Base-by-base conservation (phyloP, 768 basidiomycete genomes). In the Lepiota venenata region DNA sequence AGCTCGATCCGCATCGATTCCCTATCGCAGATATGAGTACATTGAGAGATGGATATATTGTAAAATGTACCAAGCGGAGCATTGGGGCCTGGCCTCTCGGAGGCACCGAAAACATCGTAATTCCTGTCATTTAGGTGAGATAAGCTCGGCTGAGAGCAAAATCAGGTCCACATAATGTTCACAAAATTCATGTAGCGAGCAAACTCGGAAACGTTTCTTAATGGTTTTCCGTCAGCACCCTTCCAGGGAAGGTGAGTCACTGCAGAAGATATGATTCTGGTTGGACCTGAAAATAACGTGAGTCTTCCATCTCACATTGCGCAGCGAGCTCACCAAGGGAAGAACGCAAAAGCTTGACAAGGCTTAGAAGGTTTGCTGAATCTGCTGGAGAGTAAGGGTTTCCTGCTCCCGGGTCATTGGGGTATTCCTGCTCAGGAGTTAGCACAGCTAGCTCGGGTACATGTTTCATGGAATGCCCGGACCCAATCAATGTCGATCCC, bases 71-170 rank as follows among this genome's bases (percentile, higher is more conserved):
- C 76, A 12, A 88, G 77, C 3, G 88, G 89, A 4, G 89, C 88
- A 64, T 90, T 90, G 1, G 89, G 82, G 2, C 89, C 89, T 1
- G 88, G 89, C 40, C 74, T 78, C 1, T 74, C 67, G 6, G 82
- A 81, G 0, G 83, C 76, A 38, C 80, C 81, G 66, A 77, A 85
- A 42, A 87, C 80, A 61, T 89, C 87, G 67, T 89, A 88, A 68
- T 88, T 88, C 87, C 87, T 85, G 61, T 21, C 8, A 37, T 36
- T 21, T 36, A 32, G 32, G 67, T 62, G 72, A 63, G 2, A 72
- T 11, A 10, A 16, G 37, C 36, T 18, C 21, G 9, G 52, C 10
- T n/a, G 56, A 10, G 16, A 40, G 20, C 4, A 29, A 38, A 22
- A 14, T 10, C 25, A 16, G 2, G 62, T 69, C 48, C 51, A 74